Evolutionary conservation across 305 asterid species (phyloP).

Genomic region (Fraxinus dipetala): DNA sequence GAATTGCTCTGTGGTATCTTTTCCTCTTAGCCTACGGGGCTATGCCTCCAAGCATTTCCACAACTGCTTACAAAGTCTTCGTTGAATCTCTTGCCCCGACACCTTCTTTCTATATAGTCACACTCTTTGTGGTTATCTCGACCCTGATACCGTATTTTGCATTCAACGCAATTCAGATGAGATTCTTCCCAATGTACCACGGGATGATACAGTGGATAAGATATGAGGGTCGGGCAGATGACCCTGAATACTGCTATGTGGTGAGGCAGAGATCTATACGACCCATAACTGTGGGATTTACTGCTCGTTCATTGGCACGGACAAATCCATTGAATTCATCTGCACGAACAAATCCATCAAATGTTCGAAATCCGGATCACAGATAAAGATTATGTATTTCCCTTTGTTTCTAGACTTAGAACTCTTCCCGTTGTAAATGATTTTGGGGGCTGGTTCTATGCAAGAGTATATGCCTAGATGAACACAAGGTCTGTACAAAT

Average conservation of each 20-base stretch:
- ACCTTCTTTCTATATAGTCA: slow-evolving; percentile 59
- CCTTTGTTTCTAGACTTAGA: neutral
- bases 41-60: slow-evolving; percentile 43
- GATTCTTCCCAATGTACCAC: slow-evolving; percentile 91
- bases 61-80: slow-evolving; percentile 66
- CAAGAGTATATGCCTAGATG: slow-evolving; percentile 15
- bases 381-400: slow-evolving; percentile 17
- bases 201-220: slow-evolving; percentile 94
- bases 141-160: slow-evolving; percentile 69
- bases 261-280: slow-evolving; percentile 76
- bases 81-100: slow-evolving; percentile 66
- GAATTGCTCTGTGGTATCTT: slow-evolving; percentile 77
- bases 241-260: slow-evolving; percentile 63
- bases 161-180: slow-evolving; percentile 57
- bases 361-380: slow-evolving; percentile 18
- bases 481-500: slow-evolving; percentile 26
- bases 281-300: slow-evolving; percentile 73
- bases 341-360: slow-evolving; percentile 61
- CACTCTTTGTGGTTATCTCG: slow-evolving; percentile 52
- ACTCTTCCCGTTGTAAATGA: slow-evolving; percentile 25
- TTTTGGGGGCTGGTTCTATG: slow-evolving; percentile 12
- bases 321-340: slow-evolving; percentile 59
- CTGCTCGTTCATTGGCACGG: slow-evolving; percentile 82
- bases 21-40: slow-evolving; percentile 77
- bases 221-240: slow-evolving; percentile 66